Evolutionary conservation across 495 filamentous ascomycete genomes (phyloP).

Genomic region (Neurospora tetraspora): DNA sequence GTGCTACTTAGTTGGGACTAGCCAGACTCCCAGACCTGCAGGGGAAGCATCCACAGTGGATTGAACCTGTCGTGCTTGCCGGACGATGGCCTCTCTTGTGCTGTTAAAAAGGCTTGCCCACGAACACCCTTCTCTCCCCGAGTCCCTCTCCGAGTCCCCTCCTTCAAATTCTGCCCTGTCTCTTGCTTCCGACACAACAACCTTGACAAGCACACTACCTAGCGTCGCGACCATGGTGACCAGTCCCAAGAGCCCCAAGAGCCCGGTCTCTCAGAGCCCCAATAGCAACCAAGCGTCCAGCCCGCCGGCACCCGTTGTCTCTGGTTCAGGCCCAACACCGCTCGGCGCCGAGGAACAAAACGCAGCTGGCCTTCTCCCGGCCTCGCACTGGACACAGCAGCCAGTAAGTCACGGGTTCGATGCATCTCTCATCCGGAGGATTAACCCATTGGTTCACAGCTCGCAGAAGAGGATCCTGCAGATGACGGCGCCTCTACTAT

Average conservation of each 20-base stretch:
- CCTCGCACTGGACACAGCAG: not conserved
- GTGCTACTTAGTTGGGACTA: no score
- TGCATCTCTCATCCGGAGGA: not conserved
- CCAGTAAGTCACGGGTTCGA: not conserved
- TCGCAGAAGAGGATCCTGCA: not conserved
- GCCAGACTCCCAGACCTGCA: no score
- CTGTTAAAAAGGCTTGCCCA: not conserved
- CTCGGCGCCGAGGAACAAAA: not conserved
- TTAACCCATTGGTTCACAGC: not conserved
- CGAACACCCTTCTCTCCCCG: not conserved
- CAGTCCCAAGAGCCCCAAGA: not conserved
- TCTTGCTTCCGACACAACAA: not conserved
- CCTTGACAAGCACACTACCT: not conserved
- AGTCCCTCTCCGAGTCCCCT: not conserved
- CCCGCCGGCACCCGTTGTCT: not conserved
- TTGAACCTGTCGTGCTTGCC: not conserved
- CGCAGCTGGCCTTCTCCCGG: not conserved
- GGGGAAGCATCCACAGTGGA: not conserved
- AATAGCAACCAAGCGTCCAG: not conserved
- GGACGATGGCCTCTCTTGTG: not conserved
- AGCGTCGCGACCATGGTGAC: not conserved
- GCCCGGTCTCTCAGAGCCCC: not conserved
- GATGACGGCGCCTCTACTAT: not conserved
- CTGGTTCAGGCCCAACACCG: not conserved
- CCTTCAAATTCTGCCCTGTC: not conserved